Conservation (phyloP, 1,284 basidiomycete species). For the Sanghuangporus sanghuang region DNA sequence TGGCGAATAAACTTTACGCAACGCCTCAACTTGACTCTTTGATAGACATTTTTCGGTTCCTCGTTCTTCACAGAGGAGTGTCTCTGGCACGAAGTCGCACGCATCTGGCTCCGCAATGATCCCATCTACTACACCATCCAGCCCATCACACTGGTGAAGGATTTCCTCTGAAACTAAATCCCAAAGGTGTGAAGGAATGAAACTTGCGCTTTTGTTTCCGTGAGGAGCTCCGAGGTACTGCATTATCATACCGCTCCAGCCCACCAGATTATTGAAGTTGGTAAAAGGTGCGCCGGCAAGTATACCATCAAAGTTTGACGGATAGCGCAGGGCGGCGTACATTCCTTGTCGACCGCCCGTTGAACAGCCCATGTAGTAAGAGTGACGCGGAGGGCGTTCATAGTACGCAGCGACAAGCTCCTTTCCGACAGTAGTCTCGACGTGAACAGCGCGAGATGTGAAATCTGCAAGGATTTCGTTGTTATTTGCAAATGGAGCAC, state of each 20-base stretch:
- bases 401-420: constrained; percentile 25
- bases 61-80: constrained; percentile 22
- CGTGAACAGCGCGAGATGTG: constrained; percentile 26
- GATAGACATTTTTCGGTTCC: constrained; percentile 29
- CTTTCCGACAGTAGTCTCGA: constrained; percentile 24
- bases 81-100: constrained; percentile 26
- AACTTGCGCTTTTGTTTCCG: constrained; percentile 15
- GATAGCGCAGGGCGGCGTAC: constrained; percentile 22
- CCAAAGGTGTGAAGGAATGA: constrained; percentile 23
- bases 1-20: constrained; percentile 28
- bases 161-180: constrained; percentile 24
- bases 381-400: constrained; percentile 17
- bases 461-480: constrained; percentile 27
- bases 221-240: constrained; percentile 18
- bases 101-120: constrained; percentile 28
- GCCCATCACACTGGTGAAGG: constrained; percentile 29
- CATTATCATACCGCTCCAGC: constrained; percentile 18
- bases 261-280: constrained; percentile 21
- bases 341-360: constrained; percentile 27
- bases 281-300: constrained; percentile 29
- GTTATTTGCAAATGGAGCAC: constrained; percentile 22
- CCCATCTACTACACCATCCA: constrained; percentile 32
- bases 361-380: constrained; percentile 29
- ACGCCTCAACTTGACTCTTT: constrained; percentile 27
- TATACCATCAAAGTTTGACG: constrained; percentile 31